A percentile compares a stretch with the other conserved stretches of the same genome.
Evolutionary conservation across 192 early-diverging fungal species (phyloP).

Genomic region (Umbelopsis sp.): DNA sequence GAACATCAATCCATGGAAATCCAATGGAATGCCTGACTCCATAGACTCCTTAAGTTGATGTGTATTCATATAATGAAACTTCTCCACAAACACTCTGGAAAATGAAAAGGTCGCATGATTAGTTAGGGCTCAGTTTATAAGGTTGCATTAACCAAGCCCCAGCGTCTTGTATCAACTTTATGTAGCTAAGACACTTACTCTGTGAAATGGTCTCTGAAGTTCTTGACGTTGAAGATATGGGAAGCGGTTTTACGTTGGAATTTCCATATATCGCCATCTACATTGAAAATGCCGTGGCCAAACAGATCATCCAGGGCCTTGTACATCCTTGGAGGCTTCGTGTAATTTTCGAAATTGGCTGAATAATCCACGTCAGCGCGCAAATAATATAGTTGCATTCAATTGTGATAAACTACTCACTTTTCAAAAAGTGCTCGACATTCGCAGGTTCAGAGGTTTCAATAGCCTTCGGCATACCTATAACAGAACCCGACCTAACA

Average conservation of each 20-base stretch:
- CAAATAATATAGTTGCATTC: not conserved
- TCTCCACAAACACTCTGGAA: conserved; percentile 38
- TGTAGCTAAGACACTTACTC: conserved; percentile 24
- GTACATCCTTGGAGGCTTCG: conserved; percentile 45
- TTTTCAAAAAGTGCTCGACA: conserved; percentile 41
- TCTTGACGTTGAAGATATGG: conserved; percentile 44
- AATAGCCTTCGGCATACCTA: conserved; percentile 33
- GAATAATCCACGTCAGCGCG: not conserved
- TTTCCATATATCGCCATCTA: conserved; percentile 69
- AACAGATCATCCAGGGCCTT: conserved; percentile 53
- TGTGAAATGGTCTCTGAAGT: conserved; percentile 43
- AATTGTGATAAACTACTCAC: conserved; percentile 1
- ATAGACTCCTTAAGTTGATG: conserved; percentile 33
- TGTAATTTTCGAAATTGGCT: conserved; percentile 45
- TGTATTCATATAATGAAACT: conserved; percentile 24
- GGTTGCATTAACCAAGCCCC: no score
- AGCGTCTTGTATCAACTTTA: no score
- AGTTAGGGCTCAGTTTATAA: not conserved
- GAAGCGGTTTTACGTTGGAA: conserved; percentile 57
- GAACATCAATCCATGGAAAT: conserved; percentile 49
- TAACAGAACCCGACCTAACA: conserved; percentile 9
- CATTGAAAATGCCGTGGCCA: conserved; percentile 73
- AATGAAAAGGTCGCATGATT: not conserved
- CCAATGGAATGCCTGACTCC: conserved; percentile 34
- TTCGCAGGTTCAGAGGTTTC: conserved; percentile 32